phyloP scores from a whole-genome alignment of 2,329 filamentous ascomycete genomes.

The Gaeumannomyces sp. region DNA sequence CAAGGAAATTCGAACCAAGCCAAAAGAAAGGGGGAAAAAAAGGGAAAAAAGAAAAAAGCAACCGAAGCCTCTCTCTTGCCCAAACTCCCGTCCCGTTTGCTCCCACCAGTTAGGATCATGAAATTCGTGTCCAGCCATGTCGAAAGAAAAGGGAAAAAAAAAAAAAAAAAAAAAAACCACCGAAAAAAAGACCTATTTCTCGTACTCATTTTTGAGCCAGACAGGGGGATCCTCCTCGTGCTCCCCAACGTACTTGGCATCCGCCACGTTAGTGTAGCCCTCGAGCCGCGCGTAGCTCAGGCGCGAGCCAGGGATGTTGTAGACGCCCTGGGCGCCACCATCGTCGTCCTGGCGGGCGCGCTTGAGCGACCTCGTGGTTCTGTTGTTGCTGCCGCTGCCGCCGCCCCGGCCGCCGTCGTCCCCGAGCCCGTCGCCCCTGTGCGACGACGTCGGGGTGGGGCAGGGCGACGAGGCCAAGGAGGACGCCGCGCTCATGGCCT shows the following conservation, averaged over 20 bases:
- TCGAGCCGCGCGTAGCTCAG: constrained; percentile 12
- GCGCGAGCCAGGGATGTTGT: neutral
- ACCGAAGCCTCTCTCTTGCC: neutral
- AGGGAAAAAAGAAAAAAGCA: neutral
- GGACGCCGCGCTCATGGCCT: too few species aligned
- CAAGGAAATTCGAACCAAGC: neutral
- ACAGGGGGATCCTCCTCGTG: neutral
- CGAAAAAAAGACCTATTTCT: neutral
- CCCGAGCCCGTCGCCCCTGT: neutral
- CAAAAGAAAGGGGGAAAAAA: neutral
- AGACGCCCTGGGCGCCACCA: neutral
- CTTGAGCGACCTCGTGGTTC: neutral
- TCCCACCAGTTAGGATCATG: neutral
- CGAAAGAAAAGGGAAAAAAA: neutral
- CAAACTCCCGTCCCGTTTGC: neutral
- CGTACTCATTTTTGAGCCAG: neutral
- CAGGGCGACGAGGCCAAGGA: neutral
- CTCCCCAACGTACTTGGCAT: constrained; percentile 2
- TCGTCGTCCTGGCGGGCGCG: neutral
- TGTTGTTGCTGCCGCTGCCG: neutral
- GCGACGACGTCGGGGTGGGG: neutral
- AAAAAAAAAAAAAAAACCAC: neutral
- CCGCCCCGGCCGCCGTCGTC: too few species aligned
- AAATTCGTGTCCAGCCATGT: neutral
- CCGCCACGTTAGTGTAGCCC: neutral